phyloP scores from a whole-genome alignment of 192 early-diverging fungal species.

The Coemansia sp. region DNA sequence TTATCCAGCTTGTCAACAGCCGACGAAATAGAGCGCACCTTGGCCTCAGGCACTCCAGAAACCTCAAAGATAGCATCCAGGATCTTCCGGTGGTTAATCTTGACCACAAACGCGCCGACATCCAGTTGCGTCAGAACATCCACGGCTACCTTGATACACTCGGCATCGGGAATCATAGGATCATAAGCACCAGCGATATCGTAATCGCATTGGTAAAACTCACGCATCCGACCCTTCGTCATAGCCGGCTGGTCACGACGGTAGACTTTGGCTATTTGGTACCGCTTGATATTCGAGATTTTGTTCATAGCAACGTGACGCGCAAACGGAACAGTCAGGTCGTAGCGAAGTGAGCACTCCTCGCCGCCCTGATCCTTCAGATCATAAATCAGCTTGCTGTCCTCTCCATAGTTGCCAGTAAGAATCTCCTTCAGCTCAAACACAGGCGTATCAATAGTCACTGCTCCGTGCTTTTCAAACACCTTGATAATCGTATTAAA shows the following conservation, averaged over 20 bases:
- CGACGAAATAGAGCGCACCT: constrained; percentile 90
- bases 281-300: constrained; percentile 87
- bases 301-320: constrained; percentile 92
- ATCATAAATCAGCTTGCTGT: constrained; percentile 98
- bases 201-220: constrained; percentile 99
- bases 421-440: constrained; percentile 98
- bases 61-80: constrained; percentile 97
- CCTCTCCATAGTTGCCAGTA: constrained; percentile 96
- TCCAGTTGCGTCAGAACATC: constrained; percentile 82
- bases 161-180: constrained; percentile 96
- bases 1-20: constrained; percentile 99
- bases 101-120: constrained; percentile 87
- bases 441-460: constrained; percentile 98
- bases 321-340: constrained; percentile 97
- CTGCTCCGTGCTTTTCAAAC: constrained; percentile 96
- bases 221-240: constrained; percentile 98
- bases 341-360: constrained; percentile 92
- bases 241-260: constrained; percentile 97
- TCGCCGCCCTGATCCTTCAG: constrained; percentile 97
- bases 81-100: constrained; percentile 97
- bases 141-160: constrained; percentile 75
- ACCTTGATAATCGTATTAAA: constrained; percentile 82
- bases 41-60: constrained; percentile 87
- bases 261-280: constrained; percentile 99
- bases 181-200: constrained; percentile 96